phyloP scores from a whole-genome alignment of 2,329 filamentous ascomycete species.

The Davidsoniella neocaledoniae region DNA sequence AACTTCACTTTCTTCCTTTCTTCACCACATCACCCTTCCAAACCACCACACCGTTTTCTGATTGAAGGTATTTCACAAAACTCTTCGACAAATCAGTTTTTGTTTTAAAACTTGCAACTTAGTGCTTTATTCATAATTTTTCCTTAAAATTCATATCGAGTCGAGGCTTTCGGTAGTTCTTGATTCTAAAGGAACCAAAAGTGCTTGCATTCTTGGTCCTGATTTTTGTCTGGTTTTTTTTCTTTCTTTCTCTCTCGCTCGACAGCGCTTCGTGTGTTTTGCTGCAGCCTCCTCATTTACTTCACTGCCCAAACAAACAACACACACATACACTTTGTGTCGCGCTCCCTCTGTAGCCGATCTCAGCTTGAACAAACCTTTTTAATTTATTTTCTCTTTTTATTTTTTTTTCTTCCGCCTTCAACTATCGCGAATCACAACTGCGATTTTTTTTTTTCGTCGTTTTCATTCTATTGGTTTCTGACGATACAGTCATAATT shows the following conservation, averaged over 20 bases:
- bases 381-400: conserved; percentile 3
- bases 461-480: neutral
- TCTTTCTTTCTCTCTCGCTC: neutral
- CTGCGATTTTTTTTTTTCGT: neutral
- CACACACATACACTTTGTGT: neutral
- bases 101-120: no score
- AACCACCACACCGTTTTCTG: neutral
- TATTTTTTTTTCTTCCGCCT: neutral
- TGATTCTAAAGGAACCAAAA: conserved; percentile 6
- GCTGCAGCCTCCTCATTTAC: conserved; percentile 9
- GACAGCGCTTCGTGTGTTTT: conserved; percentile 5
- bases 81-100: no score
- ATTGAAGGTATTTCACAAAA: no score
- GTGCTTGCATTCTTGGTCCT: conserved; percentile 3
- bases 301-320: conserved; percentile 4
- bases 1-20: neutral
- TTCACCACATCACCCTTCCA: neutral
- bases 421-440: neutral
- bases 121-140: conserved; percentile 3
- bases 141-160: neutral
- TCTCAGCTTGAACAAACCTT: neutral
- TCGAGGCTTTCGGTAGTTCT: conserved; percentile 13
- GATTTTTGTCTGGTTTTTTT: neutral
- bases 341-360: conserved; percentile 1
- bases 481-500: neutral